Base-by-base conservation (phyloP, 192 early-diverging fungal genomes). In the Backusella tuberculispora region DNA sequence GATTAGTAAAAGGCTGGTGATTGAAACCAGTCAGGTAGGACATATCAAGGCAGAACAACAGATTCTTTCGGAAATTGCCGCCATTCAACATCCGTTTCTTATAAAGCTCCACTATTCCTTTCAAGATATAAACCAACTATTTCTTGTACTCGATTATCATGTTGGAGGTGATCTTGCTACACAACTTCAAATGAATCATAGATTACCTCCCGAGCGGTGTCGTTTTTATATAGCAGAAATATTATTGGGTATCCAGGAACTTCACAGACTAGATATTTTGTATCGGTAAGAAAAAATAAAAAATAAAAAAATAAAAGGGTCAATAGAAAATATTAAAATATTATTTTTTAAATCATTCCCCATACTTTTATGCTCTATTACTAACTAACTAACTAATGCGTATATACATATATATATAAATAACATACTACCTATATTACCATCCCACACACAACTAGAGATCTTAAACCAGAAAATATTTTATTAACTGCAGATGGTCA, bases 111-210 rank as follows among this genome's bases (percentile, higher is more conserved):
- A 90, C 76, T 95, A 93, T 70, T 95, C 96, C 1, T 99, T 98
- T 77, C 96, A 99, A 76, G 93, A 93, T 40, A 83, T 89, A 34
- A 87, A 88, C 26, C 91, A 92, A 74, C 83, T 99, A 45, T 98
- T 92, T 78, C 84, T 99, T 76, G 92, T 99, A 60, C 83, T 99
- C 81, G 92, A 92, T 72, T 98, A 96, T 78, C 87, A 95, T 74
- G 90, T 89, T 0, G 97, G 97, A 43, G 96, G 97, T 48, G 96
- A 97, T 78, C 88, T 99, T 66, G 95, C 96, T 63, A 93, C 92
- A 34, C 94, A 96, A 75, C 83, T 99, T 72, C 82, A 86, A 0
- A 81, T 80, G 26, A 83, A 78, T 66, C 74, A 81, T 65, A 63
- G 60, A 9, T 84, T 94, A 74, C 77, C 90, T 19, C 92, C 95